Evolutionary conservation across 192 early-diverging fungal genomes (phyloP).

Genomic region (Pecoramyces ruminantium): DNA sequence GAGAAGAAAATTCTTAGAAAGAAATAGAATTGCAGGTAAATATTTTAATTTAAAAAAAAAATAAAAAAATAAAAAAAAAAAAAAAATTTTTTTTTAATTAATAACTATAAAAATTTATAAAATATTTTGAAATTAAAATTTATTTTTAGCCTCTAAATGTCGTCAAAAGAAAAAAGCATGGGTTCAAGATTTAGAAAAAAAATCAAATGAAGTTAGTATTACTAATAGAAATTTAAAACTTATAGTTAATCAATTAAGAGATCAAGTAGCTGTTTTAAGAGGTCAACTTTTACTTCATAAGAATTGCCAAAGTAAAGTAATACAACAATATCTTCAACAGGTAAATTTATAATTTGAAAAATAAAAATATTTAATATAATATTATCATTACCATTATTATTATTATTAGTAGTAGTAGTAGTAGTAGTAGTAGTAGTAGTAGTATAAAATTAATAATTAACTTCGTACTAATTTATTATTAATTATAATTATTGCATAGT

Average conservation of each 20-base stretch:
- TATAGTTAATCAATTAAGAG: constrained; percentile 14
- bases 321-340: neutral
- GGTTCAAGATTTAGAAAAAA: constrained; percentile 19
- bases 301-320: neutral
- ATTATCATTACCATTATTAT: no score
- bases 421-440: no score
- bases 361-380: no score
- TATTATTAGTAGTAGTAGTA: no score
- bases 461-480: no score
- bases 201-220: constrained; percentile 8
- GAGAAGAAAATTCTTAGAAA: neutral
- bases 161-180: constrained; percentile 36
- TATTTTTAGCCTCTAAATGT: constrained; percentile 37
- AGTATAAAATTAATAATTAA: no score
- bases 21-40: constrained; percentile 1
- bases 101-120: no score
- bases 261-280: neutral
- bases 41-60: neutral
- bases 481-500: no score
- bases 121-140: no score
- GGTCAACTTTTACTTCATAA: neutral
- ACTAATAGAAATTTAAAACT: constrained; percentile 10
- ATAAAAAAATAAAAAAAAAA: no score
- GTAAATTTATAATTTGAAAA: no score
- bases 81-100: no score